Evolutionary conservation across 805 yeast species (phyloP).

Genomic region (Candida ascalaphidarum): DNA sequence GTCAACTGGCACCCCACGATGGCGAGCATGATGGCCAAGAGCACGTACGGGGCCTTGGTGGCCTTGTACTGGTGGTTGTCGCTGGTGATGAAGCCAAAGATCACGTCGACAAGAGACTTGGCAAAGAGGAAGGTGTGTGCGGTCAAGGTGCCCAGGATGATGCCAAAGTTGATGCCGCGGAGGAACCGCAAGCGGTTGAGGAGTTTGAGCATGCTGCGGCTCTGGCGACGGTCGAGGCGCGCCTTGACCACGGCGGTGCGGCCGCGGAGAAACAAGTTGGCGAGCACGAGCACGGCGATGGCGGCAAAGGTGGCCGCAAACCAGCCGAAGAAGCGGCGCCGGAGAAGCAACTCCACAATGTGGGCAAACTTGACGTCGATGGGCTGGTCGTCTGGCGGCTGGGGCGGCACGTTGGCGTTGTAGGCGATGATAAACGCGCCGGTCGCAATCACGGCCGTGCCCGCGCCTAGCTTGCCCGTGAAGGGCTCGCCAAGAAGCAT

Average conservation of each 20-base stretch:
- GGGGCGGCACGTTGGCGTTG: conserved; percentile 52
- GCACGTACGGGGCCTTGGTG: conserved; percentile 21
- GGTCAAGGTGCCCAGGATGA: conserved; percentile 66
- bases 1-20: conserved; percentile 67
- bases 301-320: conserved; percentile 25
- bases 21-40: conserved; percentile 45
- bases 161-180: conserved; percentile 59
- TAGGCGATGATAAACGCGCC: conserved; percentile 78
- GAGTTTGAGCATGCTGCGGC: conserved; percentile 2
- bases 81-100: conserved; percentile 36
- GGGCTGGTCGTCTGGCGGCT: conserved; percentile 12
- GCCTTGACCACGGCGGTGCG: conserved; percentile 4
- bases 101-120: conserved; percentile 70
- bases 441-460: conserved; percentile 57
- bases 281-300: conserved; percentile 14
- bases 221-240: conserved; percentile 1
- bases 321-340: conserved; percentile 53
- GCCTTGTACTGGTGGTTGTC: conserved; percentile 11
- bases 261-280: conserved; percentile 12
- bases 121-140: conserved; percentile 84
- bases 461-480: conserved; percentile 46
- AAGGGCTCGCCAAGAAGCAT: conserved; percentile 59
- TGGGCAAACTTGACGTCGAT: conserved; percentile 28
- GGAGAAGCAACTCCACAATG: conserved; percentile 26
- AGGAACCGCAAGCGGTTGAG: conserved; percentile 19